Percentiles rank a stretch among this genome's conserved stretches.
Evolutionary conservation across 1,284 basidiomycete genomes (phyloP).

Genomic region (Moniliophthora roreri): DNA sequence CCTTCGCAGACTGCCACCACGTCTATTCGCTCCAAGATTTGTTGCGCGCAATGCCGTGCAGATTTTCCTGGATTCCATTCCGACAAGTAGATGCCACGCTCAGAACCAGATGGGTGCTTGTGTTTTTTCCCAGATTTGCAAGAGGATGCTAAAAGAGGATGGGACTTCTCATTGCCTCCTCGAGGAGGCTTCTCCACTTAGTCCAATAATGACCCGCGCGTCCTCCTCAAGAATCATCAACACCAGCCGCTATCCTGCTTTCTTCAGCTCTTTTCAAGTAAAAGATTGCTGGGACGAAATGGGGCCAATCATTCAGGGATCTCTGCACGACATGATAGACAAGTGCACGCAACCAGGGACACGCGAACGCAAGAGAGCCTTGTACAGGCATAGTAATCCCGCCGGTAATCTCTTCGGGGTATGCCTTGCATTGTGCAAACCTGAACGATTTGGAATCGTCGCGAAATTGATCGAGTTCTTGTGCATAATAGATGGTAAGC

Average conservation of each 20-base stretch:
- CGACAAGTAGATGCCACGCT: too few relatives aligned
- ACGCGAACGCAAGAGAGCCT: conserved; percentile 18
- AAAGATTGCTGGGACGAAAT: conserved; percentile 18
- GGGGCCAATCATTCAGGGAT: conserved; percentile 15
- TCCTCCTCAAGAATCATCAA: too few relatives aligned
- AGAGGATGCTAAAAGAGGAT: too few relatives aligned
- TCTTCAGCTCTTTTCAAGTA: conserved; percentile 21
- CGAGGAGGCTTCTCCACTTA: too few relatives aligned
- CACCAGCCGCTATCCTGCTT: conserved; percentile 12
- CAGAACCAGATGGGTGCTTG: too few relatives aligned
- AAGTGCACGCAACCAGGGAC: conserved; percentile 17
- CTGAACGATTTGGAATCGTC: conserved; percentile 18
- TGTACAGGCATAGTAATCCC: conserved; percentile 23
- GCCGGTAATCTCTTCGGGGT: conserved; percentile 20
- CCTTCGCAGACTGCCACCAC: too few relatives aligned
- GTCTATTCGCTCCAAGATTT: too few relatives aligned
- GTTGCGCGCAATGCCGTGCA: too few relatives aligned
- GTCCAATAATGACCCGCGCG: too few relatives aligned
- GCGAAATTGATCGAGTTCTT: conserved; percentile 22
- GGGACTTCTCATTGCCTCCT: too few relatives aligned
- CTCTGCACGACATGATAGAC: conserved; percentile 18
- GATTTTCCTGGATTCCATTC: too few relatives aligned
- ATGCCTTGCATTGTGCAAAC: conserved; percentile 18
- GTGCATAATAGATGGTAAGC: conserved; percentile 23
- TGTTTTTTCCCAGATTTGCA: too few relatives aligned